Evolutionary conservation across 768 basidiomycete genomes (phyloP).

Genomic region (Pleurotus platypus): DNA sequence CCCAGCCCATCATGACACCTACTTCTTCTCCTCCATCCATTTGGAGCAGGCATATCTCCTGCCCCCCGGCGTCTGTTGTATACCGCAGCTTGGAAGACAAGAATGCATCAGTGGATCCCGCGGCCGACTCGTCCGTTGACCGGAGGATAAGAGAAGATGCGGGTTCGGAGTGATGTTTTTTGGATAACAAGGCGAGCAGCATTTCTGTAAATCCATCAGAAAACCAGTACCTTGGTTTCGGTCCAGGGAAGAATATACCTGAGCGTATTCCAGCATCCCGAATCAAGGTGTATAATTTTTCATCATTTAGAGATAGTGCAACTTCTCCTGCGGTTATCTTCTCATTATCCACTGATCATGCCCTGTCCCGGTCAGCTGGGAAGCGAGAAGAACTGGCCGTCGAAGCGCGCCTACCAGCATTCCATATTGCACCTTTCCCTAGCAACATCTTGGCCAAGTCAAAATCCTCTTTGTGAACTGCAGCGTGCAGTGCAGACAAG

Average conservation of each 20-base stretch:
- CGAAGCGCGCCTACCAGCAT: constrained; percentile 52
- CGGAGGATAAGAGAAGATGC: constrained; percentile 39
- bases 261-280: constrained; percentile 91
- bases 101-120: constrained; percentile 65
- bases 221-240: neutral
- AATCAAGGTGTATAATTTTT: constrained; percentile 68
- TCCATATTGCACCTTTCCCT: constrained; percentile 88
- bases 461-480: constrained; percentile 66
- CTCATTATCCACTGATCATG: constrained; percentile 61
- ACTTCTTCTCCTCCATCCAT: constrained; percentile 70
- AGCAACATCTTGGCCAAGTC: constrained; percentile 67
- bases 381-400: neutral
- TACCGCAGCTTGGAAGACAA: constrained; percentile 69
- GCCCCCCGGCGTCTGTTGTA: constrained; percentile 65
- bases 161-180: constrained; percentile 32
- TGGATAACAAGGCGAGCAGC: constrained; percentile 60
- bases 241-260: constrained; percentile 44
- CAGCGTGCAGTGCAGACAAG: constrained; percentile 83
- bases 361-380: neutral
- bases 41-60: constrained; percentile 76
- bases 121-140: constrained; percentile 50
- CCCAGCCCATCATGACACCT: constrained; percentile 99
- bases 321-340: constrained; percentile 88
- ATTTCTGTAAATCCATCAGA: constrained; percentile 46
- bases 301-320: constrained; percentile 81